These are phyloP conservation scores for Penicillium polonicum DNA, from an alignment of 2,329 filamentous ascomycete genomes.

Conservation along the genomic window DNA sequence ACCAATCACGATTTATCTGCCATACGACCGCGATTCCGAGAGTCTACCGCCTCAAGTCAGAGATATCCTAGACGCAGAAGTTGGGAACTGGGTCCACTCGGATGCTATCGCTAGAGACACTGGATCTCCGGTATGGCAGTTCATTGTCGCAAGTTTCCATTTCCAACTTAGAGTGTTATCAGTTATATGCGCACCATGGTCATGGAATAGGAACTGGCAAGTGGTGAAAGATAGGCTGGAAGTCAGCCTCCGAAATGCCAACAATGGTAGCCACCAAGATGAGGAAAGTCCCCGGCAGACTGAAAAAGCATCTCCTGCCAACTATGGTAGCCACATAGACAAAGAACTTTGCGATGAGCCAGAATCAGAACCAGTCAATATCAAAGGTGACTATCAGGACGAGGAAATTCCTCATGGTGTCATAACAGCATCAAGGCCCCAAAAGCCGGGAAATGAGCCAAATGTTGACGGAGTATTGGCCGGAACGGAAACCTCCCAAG, in stretches of 20 bases:
- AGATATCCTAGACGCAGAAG: neutral
- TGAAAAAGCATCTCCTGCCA: neutral
- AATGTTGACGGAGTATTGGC: neutral
- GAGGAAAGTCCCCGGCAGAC: neutral
- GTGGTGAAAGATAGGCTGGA: neutral
- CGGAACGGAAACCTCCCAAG: neutral
- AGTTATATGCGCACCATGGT: neutral
- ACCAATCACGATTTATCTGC: constrained; percentile 13
- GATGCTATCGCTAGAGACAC: neutral
- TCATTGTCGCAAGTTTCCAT: neutral
- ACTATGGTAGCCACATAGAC: neutral
- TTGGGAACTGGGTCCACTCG: neutral
- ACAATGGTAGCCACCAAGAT: neutral
- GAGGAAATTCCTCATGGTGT: neutral
- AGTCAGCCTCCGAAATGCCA: neutral
- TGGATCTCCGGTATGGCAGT: neutral
- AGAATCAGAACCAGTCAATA: too few relatives aligned
- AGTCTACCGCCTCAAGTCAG: constrained; percentile 3
- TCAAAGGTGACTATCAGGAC: neutral
- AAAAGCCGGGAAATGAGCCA: neutral
- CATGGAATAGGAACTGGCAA: neutral
- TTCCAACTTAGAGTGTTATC: neutral
- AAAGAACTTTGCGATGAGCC: neutral
- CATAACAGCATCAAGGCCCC: neutral
- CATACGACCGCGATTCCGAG: constrained; percentile 3